Evolutionary conservation across 75 land plant species (phyloP), one percentile per base, ranked within the genome.

Genomic region (Cryptomeria japonica): DNA sequence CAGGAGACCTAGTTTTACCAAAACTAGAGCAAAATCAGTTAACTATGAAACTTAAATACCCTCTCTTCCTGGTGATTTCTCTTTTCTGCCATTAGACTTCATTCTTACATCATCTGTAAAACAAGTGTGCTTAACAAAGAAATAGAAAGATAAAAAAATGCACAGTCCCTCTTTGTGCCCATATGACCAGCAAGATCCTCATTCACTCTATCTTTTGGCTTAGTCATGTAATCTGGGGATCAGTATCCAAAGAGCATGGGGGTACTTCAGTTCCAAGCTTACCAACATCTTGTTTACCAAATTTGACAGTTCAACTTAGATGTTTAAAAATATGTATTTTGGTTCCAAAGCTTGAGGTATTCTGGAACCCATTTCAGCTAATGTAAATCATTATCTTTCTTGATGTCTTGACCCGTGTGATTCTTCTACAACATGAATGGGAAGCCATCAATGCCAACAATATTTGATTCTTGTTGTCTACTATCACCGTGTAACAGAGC

Each of bases 41-140:
- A 95, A 79, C 93, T 92, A 10, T 93, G 58, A 64, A 93, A 96
- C 92, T 91, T 94, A 76, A 90, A 94, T 51, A 90, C 89, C 53
- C 89, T 89, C 61, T 94, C 84, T 83, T 93, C 89, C 90, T 95
- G 85, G 89, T 92, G 53, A 84, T 19, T 79, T 92, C 95, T 78
- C 87, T 88, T 77, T 86, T 94, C 68, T 87, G 93, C 77, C 91
- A 91, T 25, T 73, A 0, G 1, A 25, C 83, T 34, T 91, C 93
- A 83, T 34, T 51, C 85, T 92, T 92, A 16, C 18, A 22, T 36
- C 41, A 55, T 56, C 22, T 84, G 64, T 56, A 84, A 84, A 16
- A 84, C 58, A 46, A 84, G 86, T 36, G 41, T 84, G 58, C 68
- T 61, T 32, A 39, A 16, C 32, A 84, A 51, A 84, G 58, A 61